phyloP scores from a whole-genome alignment of 2,329 filamentous ascomycete genomes.

The Trichoderma gracile region DNA sequence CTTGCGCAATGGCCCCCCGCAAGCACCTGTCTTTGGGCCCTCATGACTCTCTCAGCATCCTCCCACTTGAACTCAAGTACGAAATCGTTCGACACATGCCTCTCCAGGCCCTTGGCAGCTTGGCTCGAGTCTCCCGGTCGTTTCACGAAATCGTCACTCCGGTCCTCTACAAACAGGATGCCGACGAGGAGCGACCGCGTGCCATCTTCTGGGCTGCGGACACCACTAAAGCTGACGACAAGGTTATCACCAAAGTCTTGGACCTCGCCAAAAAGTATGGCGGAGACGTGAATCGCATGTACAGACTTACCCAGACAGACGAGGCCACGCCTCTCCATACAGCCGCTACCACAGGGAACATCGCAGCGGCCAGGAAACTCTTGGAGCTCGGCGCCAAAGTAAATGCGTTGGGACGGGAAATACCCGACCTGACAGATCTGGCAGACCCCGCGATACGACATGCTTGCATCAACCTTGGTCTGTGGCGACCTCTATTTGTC shows the following conservation, averaged over 20 bases:
- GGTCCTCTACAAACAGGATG: not conserved
- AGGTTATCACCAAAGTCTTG: not conserved
- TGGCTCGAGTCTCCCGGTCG: not conserved
- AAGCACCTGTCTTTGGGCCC: not conserved
- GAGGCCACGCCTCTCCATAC: not conserved
- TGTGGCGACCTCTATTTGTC: slow-evolving; percentile 17
- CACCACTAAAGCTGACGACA: too few species aligned
- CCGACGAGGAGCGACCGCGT: not conserved
- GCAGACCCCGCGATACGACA: not conserved
- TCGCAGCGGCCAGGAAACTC: not conserved
- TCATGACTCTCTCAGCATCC: not conserved
- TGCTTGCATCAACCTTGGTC: not conserved
- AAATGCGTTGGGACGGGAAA: not conserved
- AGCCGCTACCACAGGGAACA: not conserved
- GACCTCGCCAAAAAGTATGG: not conserved
- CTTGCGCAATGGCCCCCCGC: not conserved
- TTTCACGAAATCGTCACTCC: not conserved
- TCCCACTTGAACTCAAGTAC: not conserved
- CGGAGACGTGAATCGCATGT: not conserved
- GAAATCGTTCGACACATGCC: not conserved
- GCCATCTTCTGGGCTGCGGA: slow-evolving; percentile 3
- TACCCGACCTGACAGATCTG: not conserved
- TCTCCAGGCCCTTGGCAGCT: not conserved
- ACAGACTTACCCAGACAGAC: not conserved
- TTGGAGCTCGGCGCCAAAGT: not conserved